Percentiles rank a stretch among this genome's conserved stretches.
phyloP scores from a whole-genome alignment of 495 filamentous ascomycete species.

The Peziza echinospora region DNA sequence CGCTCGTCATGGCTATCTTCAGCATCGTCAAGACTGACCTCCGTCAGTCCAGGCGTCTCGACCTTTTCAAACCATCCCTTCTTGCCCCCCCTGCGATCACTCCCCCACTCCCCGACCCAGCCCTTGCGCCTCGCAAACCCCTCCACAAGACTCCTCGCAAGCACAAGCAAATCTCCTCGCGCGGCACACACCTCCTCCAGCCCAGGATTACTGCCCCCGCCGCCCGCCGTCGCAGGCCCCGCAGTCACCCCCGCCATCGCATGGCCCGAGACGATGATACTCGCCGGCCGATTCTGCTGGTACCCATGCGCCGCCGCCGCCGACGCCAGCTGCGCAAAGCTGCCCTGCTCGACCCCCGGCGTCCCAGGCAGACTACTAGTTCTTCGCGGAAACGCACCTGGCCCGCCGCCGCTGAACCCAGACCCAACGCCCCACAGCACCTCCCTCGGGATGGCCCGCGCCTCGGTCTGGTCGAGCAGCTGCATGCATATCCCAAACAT shows the following conservation, averaged over 20 bases:
- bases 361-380: slow-evolving; percentile 15
- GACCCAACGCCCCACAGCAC: neutral
- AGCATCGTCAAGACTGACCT: slow-evolving; percentile 29
- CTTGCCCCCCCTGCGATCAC: slow-evolving; percentile 30
- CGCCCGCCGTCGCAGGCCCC: too few relatives aligned
- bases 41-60: slow-evolving; percentile 38
- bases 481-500: slow-evolving; percentile 8
- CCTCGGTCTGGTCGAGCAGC: slow-evolving; percentile 16
- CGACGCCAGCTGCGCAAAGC: too few relatives aligned
- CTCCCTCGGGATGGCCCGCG: slow-evolving; percentile 14
- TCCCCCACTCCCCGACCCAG: slow-evolving; percentile 42
- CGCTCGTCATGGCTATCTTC: slow-evolving; percentile 31
- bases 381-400: slow-evolving; percentile 10
- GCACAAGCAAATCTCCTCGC: slow-evolving; percentile 56
- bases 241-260: too few relatives aligned
- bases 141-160: slow-evolving; percentile 60
- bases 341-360: slow-evolving; percentile 6
- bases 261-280: neutral
- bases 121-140: slow-evolving; percentile 46
- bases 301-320: too few relatives aligned
- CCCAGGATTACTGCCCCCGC: slow-evolving; percentile 36
- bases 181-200: slow-evolving; percentile 63
- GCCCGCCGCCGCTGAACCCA: neutral
- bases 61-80: slow-evolving; percentile 26
- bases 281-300: neutral